Conservation (phyloP, 75 land plant genomes). For the Selaginella moellendorffii region DNA sequence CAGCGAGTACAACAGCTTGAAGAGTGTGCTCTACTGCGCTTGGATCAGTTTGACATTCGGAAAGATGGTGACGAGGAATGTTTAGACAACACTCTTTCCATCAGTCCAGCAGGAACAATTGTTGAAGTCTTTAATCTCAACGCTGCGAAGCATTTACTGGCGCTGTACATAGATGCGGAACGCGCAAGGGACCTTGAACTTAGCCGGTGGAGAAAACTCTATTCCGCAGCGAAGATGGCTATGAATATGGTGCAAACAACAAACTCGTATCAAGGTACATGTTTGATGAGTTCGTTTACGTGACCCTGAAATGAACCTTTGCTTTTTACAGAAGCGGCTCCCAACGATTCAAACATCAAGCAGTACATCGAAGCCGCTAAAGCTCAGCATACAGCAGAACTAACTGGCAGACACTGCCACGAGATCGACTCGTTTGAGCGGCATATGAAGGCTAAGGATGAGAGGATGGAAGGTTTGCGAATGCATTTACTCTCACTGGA, state of each 20-base stretch:
- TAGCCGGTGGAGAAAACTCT: slow-evolving; percentile 13
- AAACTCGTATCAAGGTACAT: slow-evolving; percentile 8
- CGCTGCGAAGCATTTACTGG: slow-evolving; percentile 9
- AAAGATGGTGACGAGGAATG: background rate
- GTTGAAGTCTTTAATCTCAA: slow-evolving; percentile 1
- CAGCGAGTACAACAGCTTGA: slow-evolving; percentile 15
- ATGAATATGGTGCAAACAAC: background rate
- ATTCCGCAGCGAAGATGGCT: slow-evolving; percentile 7
- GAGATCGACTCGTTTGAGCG: slow-evolving; percentile 69
- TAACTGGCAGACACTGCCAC: slow-evolving; percentile 43
- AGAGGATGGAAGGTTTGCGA: slow-evolving; percentile 42
- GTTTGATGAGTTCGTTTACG: too few species aligned
- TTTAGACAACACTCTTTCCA: background rate
- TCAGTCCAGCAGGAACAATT: background rate
- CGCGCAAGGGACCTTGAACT: slow-evolving; percentile 1
- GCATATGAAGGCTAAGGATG: slow-evolving; percentile 64
- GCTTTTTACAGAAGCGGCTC: slow-evolving; percentile 15
- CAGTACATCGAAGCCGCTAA: slow-evolving; percentile 44
- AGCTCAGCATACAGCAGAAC: slow-evolving; percentile 25
- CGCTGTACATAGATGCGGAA: slow-evolving; percentile 13
- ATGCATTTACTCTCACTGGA: slow-evolving; percentile 50
- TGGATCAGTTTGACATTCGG: background rate
- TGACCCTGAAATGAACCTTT: too few species aligned
- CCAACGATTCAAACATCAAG: slow-evolving; percentile 26
- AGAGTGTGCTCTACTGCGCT: slow-evolving; percentile 6